Conservation (phyloP, 78 protist genomes). For the Monosiga brevicollis region DNA sequence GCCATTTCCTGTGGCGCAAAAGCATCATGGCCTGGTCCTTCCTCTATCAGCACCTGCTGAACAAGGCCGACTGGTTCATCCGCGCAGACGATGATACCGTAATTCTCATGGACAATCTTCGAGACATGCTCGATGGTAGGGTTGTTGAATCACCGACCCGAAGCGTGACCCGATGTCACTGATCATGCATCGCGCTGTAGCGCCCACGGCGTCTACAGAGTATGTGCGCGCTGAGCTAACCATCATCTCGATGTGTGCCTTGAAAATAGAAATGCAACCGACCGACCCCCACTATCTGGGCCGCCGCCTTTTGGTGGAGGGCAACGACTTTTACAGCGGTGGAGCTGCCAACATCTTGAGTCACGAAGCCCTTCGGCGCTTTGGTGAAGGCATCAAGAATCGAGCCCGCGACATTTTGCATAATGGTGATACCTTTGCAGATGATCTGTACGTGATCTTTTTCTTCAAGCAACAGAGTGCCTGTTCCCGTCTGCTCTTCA, state of each 20-base stretch:
- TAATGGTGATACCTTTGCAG: background rate
- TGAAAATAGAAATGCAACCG: no score
- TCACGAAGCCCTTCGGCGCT: background rate
- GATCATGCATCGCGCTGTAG: no score
- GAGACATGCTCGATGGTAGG: background rate
- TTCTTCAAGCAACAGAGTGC: no score
- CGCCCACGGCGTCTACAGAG: no score
- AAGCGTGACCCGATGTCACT: no score
- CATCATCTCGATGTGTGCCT: no score
- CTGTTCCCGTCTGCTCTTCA: no score
- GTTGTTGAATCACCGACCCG: no score
- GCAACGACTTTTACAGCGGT: background rate
- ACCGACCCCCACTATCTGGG: background rate
- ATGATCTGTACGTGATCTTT: background rate
- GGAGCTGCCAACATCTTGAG: background rate
- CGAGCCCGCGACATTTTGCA: background rate
- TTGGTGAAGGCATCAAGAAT: background rate
- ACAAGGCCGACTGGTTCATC: background rate
- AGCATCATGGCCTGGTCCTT: background rate
- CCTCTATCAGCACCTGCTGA: background rate
- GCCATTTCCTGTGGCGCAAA: background rate
- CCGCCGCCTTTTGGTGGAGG: background rate
- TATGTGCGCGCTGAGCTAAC: no score
- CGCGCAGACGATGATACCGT: background rate
- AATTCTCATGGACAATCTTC: background rate